Base-by-base conservation (phyloP, 2,329 filamentous ascomycete species). In the Xylariaceae sp. region DNA sequence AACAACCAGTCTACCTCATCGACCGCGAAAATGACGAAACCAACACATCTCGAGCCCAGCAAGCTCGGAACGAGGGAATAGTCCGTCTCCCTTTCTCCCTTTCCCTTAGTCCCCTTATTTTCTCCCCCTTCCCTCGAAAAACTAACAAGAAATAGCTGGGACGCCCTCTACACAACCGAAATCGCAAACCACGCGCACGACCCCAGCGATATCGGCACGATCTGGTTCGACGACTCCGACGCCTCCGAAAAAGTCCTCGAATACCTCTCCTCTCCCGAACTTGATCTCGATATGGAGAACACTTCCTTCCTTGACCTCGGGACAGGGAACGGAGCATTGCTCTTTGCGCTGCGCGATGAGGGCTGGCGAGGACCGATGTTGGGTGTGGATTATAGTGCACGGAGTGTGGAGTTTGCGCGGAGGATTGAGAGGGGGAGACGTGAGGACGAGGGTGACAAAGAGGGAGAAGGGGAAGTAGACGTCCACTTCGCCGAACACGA, bases 181-280 rank as follows among this genome's bases (percentile, higher is more conserved):
- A 79, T 91, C 56, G 73, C 77, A 61, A 93, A 94, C 76, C 84
- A 92, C 74, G 76, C 83, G 56, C 74, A 82, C 63, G 85, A 95
- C 75, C 85, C 89, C 8, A 75, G 82, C 58, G 90, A 96, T 78
- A 88, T 88, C 61, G 93, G 93, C 66, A 96, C 92, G 35, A 86
- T 94, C 68, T 99, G 94, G 94, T 99, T 99, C 81, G 88, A 92
- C 73, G 94, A 97, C 76, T 89, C 91, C 37, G 86, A 88, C 70
- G 94, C 94, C 62, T 90, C 96, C 70, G 48, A 86, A 63, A 92
- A 92, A 70, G 85, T 96, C 61, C 75, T 96, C 23, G 73, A 78
- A 8, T 92, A 88, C 72, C 82, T 96, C 71, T 63, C 67, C 66
- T 65, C 35, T 64, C 72, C 17, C 59, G 57, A 62, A 15, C 34